Evolutionary conservation across 345 rosid species (phyloP), one percentile per base, ranked within the genome.

Genomic region (Arabidopsis arenosa): DNA sequence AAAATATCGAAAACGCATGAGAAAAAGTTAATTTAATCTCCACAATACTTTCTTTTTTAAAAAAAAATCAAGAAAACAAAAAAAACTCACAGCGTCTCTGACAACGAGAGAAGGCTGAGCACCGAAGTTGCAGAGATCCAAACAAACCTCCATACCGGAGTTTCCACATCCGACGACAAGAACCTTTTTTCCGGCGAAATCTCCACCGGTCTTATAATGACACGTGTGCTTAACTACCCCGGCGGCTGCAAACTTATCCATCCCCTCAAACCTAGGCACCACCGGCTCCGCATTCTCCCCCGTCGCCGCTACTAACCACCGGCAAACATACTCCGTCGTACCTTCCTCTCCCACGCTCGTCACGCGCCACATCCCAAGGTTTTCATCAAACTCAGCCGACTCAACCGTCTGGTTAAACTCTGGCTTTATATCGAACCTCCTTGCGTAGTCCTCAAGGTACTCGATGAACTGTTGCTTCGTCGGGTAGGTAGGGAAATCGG

Each of bases 81-180:
- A 36, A 15, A 15, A 3, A 73, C 89, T 88, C 79, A 95, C 97
- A 63, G 92, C 80, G 74, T 82, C 96, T 84, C 99, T 86, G 64
- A 95, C 97, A 45, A 89, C 97, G 21, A 95, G 86, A 32, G 96
- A 92, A 37, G 97, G 96, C 57, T 21, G 65, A 59, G 97, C 97
- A 82, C 79, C 82, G 51, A 87, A 82, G 58, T 88, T 83, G 86
- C 92, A 89, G 30, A 95, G 97, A 84, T 95, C 99, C 89, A 92
- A 85, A 79, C 99, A 89, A 48, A 92, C 96, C 86, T 95, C 96
- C 99, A 95, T 92, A 32, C 99, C 97, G 7, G 97, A 95, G 79
- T 95, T 92, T 33, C 99, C 97, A 82, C 97, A 95, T 1, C 99
- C 97, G 18, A 95, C 97, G 11, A 92, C 99, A 75, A 95, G 76